Percentiles rank a stretch among this genome's conserved stretches.
Conservation (phyloP, 768 basidiomycete species). For the Tricholoma hemisulphureum region DNA sequence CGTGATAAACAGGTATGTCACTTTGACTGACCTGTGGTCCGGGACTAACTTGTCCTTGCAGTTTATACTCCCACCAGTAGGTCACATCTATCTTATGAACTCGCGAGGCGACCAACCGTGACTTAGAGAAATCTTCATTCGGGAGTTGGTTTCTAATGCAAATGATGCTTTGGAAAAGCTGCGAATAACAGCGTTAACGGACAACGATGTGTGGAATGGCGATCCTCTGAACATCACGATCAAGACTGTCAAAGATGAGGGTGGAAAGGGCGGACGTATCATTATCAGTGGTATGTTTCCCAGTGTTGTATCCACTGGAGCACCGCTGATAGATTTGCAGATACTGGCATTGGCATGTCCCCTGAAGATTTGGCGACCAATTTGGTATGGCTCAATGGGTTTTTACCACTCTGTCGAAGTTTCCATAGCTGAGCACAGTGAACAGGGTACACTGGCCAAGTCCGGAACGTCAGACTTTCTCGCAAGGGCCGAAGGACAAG, state of each 20-base stretch:
- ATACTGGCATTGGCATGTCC: conserved; percentile 98
- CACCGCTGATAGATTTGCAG: conserved; percentile 36
- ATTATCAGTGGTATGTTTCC: conserved; percentile 63
- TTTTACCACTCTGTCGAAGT: neutral
- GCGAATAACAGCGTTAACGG: conserved; percentile 78
- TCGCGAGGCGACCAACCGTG: conserved; percentile 4
- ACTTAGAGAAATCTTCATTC: conserved; percentile 75
- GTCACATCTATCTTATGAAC: conserved; percentile 13
- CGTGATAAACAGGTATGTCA: conserved; percentile 77
- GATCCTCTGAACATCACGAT: conserved; percentile 88
- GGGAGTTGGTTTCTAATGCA: conserved; percentile 90
- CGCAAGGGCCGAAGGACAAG: conserved; percentile 66
- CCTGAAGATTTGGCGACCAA: conserved; percentile 84
- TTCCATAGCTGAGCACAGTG: conserved; percentile 1
- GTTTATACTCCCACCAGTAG: conserved; percentile 82
- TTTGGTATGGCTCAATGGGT: conserved; percentile 39
- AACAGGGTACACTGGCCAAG: conserved; percentile 88
- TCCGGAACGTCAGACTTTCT: conserved; percentile 96
- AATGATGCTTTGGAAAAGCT: conserved; percentile 98
- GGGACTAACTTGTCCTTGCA: conserved; percentile 26
- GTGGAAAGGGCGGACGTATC: conserved; percentile 67
- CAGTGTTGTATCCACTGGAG: neutral
- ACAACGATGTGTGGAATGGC: conserved; percentile 69
- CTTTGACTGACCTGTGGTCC: neutral
- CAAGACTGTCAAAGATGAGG: conserved; percentile 65